phyloP scores from a whole-genome alignment of 176 grass and related monocot species.

The Thinopyrum elongatum region DNA sequence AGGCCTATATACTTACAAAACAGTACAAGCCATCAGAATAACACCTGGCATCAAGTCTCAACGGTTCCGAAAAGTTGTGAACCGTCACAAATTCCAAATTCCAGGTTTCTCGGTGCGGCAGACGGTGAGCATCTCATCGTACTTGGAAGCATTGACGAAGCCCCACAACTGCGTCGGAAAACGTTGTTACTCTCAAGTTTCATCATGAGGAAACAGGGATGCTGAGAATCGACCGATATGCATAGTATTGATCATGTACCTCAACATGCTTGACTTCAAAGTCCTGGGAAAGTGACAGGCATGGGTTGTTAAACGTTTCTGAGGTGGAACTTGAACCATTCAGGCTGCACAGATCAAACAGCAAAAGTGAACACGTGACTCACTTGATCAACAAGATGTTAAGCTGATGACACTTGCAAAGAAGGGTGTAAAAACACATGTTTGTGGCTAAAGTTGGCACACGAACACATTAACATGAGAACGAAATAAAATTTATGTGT shows the following conservation, averaged over 20 bases:
- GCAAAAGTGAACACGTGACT: not conserved
- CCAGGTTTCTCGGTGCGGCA: slow-evolving; percentile 72
- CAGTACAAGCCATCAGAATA: slow-evolving; percentile 33
- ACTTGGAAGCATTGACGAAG: slow-evolving; percentile 77
- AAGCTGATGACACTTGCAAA: not conserved
- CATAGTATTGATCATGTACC: slow-evolving; percentile 23
- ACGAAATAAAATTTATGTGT: not conserved
- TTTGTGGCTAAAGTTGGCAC: not conserved
- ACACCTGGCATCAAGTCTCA: not conserved
- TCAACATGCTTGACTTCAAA: slow-evolving; percentile 91
- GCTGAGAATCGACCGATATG: not conserved
- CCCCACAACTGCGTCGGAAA: slow-evolving; percentile 77
- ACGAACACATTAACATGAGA: not conserved
- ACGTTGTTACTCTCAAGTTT: slow-evolving; percentile 7
- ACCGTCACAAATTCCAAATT: slow-evolving; percentile 71
- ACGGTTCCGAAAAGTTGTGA: not conserved
- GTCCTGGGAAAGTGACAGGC: slow-evolving; percentile 69
- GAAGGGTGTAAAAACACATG: not conserved
- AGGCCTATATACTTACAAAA: slow-evolving; percentile 20
- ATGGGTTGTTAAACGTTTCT: slow-evolving; percentile 84
- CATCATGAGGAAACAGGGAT: not conserved
- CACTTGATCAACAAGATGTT: not conserved
- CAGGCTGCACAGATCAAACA: slow-evolving; percentile 50
- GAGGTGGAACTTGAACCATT: slow-evolving; percentile 89
- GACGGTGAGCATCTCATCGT: slow-evolving; percentile 74